Percentiles rank a stretch among this genome's conserved stretches.
Conservation (phyloP, 2,329 filamentous ascomycete genomes). For the Coleophoma crateriformis region DNA sequence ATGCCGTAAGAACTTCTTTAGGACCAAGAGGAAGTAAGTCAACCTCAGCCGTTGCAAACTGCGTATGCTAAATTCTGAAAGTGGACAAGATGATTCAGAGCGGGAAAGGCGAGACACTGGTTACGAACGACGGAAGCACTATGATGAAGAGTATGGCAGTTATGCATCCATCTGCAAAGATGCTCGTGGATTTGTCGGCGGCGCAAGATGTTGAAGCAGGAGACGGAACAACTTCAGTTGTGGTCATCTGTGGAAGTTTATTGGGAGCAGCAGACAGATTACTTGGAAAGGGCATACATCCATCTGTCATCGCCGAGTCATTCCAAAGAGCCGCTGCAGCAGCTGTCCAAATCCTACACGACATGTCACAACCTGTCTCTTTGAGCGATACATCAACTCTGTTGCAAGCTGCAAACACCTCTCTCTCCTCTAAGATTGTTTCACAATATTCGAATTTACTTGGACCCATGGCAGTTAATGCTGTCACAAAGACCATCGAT, state of each 20-base stretch:
- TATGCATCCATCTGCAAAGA: constrained; percentile 98
- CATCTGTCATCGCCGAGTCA: constrained; percentile 93
- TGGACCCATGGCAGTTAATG: constrained; percentile 97
- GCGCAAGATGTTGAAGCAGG: constrained; percentile 98
- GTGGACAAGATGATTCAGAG: constrained; percentile 64
- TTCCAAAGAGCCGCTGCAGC: constrained; percentile 93
- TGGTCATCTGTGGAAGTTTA: constrained; percentile 94
- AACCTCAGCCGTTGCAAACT: too few species aligned
- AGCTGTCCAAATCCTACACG: constrained; percentile 83
- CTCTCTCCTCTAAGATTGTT: constrained; percentile 96
- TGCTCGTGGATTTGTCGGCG: constrained; percentile 95
- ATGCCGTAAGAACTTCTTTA: constrained; percentile 94
- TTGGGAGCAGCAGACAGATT: constrained; percentile 90
- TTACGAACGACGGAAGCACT: constrained; percentile 98
- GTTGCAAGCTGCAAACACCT: constrained; percentile 94
- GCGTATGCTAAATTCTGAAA: too few species aligned
- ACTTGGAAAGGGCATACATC: constrained; percentile 90
- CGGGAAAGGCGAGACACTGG: constrained; percentile 70
- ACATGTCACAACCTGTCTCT: constrained; percentile 92
- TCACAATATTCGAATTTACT: constrained; percentile 93
- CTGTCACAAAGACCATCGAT: constrained; percentile 93
- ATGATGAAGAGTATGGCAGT: constrained; percentile 99
- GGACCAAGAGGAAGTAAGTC: constrained; percentile 72
- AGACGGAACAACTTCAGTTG: constrained; percentile 96
- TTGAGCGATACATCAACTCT: constrained; percentile 84